Evolutionary conservation across 2,329 filamentous ascomycete genomes (phyloP).

Genomic region (Raffaelea arxii): DNA sequence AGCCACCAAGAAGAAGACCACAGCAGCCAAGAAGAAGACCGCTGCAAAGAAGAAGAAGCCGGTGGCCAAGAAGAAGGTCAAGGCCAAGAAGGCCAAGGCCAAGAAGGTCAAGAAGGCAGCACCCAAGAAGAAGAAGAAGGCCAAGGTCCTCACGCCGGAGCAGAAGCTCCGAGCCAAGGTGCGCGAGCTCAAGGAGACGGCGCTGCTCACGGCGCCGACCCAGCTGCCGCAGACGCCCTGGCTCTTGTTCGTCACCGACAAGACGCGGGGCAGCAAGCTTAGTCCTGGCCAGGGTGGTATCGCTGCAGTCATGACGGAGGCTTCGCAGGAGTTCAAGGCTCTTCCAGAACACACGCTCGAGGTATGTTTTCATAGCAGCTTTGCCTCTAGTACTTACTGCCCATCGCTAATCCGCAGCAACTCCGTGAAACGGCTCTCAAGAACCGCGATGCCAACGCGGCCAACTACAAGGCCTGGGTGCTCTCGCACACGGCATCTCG

Average conservation of each 20-base stretch:
- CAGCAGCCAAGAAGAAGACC: conserved; percentile 13
- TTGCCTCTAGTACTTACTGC: no score
- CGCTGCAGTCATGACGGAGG: conserved; percentile 14
- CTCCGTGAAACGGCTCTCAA: conserved; percentile 23
- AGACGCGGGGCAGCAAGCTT: conserved; percentile 15
- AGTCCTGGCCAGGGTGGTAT: conserved; percentile 6
- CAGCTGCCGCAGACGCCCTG: conserved; percentile 23
- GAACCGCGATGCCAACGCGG: conserved; percentile 32
- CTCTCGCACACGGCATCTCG: conserved; percentile 27
- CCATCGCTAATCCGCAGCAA: conserved; percentile 18
- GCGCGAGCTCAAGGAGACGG: conserved; percentile 27
- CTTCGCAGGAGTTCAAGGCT: conserved; percentile 26
- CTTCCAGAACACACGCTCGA: conserved; percentile 31
- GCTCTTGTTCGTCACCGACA: conserved; percentile 26
- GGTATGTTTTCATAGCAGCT: conserved; percentile 24
- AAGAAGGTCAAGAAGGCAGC: conserved; percentile 16
- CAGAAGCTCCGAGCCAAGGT: conserved; percentile 24
- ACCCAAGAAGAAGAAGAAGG: conserved; percentile 14
- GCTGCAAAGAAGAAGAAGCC: conserved; percentile 14
- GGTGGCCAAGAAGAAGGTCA: conserved; percentile 12
- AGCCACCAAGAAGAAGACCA: not conserved
- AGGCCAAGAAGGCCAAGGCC: conserved; percentile 14
- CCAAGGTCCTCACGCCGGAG: conserved; percentile 27
- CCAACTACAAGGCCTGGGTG: conserved; percentile 37
- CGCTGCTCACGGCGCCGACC: conserved; percentile 30